Base-by-base conservation (phyloP, 1,284 basidiomycete genomes). In the Malassezia yamatoensis region DNA sequence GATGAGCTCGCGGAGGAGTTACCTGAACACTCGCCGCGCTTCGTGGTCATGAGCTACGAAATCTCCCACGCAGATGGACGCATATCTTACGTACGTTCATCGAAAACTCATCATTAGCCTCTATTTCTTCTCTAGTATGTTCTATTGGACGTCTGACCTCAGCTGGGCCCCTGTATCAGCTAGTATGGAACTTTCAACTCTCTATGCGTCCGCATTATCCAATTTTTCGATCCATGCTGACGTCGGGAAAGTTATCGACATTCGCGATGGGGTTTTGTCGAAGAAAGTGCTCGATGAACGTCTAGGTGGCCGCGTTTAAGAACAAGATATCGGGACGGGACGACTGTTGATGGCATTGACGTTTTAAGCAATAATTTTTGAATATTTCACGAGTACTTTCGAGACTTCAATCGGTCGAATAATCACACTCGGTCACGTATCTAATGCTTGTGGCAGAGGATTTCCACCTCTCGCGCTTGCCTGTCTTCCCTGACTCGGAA, bases 1-100 rank as follows among this genome's bases (percentile, higher is more conserved):
- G 67, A 71, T 12, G 70, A 74, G 18, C 42, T 74, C 5, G 50
- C 59, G 7, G 70, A 74, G 49, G 91, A 93, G 70, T 80, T 96
- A 6, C 90, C 90, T 0, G 88, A 88, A 76, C 87, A 87, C 75
- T 82, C 85, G 5, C 90, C 90, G 10, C 82, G 90, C 64, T 94
- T 89, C 73, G 82, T 94, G 44, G 75, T 96, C 18, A 78, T 87
- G 32, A 88, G 87, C 13, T 87, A 91, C 68, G 85, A 88, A 68
- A 80, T 90, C 20, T 80, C 81, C 42, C 88, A 93, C 75, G 75
- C 73, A 5, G 91, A 96, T 67, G 90, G 90, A 3, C 81, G 91
- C 36, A 84, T 81, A 58, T 90, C 87, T 1, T 90, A 85, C 68
- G 68, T 71, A 57, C 50, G 68, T 62, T 2, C 16, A 15, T 29